A percentile compares a stretch with the other conserved stretches of the same genome.
Conservation (phyloP, 768 basidiomycete genomes). For the Calocera viscosa region DNA sequence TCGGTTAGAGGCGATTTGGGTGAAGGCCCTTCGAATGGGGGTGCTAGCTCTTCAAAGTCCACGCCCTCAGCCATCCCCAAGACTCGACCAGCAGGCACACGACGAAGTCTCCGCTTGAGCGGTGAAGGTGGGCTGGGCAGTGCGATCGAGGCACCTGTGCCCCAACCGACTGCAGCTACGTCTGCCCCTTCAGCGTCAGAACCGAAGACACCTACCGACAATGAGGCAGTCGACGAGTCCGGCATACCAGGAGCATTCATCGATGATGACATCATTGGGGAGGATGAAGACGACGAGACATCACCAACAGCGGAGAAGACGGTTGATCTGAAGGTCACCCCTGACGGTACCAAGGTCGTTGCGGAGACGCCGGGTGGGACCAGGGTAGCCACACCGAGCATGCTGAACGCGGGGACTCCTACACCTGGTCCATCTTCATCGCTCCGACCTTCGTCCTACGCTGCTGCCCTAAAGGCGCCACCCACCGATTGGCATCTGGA, state of each 20-base stretch:
- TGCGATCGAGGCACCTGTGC: constrained; percentile 5
- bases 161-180: constrained; percentile 21
- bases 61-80: not conserved
- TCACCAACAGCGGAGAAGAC: constrained; percentile 61
- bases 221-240: constrained; percentile 44
- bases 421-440: constrained; percentile 19
- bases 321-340: constrained; percentile 62
- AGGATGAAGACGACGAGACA: constrained; percentile 65
- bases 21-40: constrained; percentile 9
- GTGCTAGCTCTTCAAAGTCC: not conserved
- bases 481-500: constrained; percentile 95
- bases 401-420: constrained; percentile 12
- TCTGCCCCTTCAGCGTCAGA: constrained; percentile 29
- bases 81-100: constrained; percentile 34
- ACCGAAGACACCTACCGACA: constrained; percentile 45
- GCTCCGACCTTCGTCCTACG: constrained; percentile 49
- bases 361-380: constrained; percentile 97
- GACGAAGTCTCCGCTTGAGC: constrained; percentile 74
- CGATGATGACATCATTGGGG: constrained; percentile 80
- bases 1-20: constrained; percentile 25
- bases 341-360: constrained; percentile 86
- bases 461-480: constrained; percentile 83
- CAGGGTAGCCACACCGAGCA: constrained; percentile 74
- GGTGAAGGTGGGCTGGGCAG: constrained; percentile 40
- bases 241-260: constrained; percentile 51